These are phyloP conservation scores for Lyophyllum decastes DNA, from an alignment of 768 basidiomycete species.

Conservation along the genomic window DNA sequence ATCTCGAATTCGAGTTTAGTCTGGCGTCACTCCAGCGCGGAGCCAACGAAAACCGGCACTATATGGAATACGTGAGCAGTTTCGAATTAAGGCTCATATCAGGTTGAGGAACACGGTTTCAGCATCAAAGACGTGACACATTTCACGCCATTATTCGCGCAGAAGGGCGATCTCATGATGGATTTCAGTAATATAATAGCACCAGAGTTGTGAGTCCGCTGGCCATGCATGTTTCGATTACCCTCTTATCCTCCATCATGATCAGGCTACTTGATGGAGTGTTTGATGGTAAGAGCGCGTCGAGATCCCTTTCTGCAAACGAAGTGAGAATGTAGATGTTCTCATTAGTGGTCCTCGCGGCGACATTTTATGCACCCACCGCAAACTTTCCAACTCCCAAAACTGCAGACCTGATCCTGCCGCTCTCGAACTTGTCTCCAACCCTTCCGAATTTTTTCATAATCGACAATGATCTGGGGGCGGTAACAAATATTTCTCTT, in stretches of 20 bases:
- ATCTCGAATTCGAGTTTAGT: constrained; percentile 33
- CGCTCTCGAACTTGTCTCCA: constrained; percentile 53
- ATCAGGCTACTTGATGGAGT: constrained; percentile 27
- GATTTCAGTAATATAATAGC: constrained; percentile 60
- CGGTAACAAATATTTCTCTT: constrained; percentile 45
- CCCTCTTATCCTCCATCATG: not conserved
- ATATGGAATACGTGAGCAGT: constrained; percentile 54
- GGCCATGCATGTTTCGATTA: not conserved
- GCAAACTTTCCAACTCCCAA: constrained; percentile 42
- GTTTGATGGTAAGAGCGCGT: constrained; percentile 23
- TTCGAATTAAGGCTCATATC: not conserved
- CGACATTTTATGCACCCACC: constrained; percentile 60
- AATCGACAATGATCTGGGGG: constrained; percentile 25
- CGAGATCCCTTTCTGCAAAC: not conserved
- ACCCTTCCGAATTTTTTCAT: constrained; percentile 43
- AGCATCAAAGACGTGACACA: constrained; percentile 63
- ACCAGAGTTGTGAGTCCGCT: constrained; percentile 37
- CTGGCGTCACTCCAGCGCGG: constrained; percentile 68
- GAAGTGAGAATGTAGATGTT: not conserved
- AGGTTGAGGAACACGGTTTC: not conserved
- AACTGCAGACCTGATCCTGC: constrained; percentile 56
- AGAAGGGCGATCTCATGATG: constrained; percentile 56
- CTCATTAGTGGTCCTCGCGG: constrained; percentile 46
- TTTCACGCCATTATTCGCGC: constrained; percentile 56
- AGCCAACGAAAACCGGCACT: constrained; percentile 59